These are phyloP conservation scores for Pseudogymnoascus sp. DNA, from an alignment of 2,329 filamentous ascomycete genomes.

Conservation along the genomic window DNA sequence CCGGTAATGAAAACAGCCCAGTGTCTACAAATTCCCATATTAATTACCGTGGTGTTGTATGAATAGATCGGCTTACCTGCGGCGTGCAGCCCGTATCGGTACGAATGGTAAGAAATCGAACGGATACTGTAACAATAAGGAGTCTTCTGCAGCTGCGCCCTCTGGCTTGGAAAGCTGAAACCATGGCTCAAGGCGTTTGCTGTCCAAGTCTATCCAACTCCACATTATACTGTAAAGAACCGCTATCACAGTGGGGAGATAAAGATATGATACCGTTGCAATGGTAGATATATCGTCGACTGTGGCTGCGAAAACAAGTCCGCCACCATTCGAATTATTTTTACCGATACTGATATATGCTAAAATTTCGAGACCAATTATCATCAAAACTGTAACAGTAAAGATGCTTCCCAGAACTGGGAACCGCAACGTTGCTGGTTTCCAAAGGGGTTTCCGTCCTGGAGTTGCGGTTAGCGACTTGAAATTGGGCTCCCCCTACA, in stretches of 20 bases:
- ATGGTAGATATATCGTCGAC: constrained; percentile 31
- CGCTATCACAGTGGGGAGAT: constrained; percentile 46
- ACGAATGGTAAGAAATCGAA: constrained; percentile 40
- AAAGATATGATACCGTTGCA: constrained; percentile 38
- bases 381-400: constrained; percentile 33
- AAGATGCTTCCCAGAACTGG: constrained; percentile 35
- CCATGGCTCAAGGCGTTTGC: constrained; percentile 53
- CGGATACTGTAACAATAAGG: constrained; percentile 48
- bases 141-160: constrained; percentile 39
- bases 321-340: constrained; percentile 28
- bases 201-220: constrained; percentile 54
- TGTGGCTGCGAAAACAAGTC: constrained; percentile 28
- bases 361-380: constrained; percentile 39
- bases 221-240: constrained; percentile 50
- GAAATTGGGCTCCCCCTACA: background rate
- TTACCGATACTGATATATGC: constrained; percentile 24
- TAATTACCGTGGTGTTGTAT: background rate
- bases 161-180: constrained; percentile 44
- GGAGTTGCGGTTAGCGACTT: background rate
- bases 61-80: constrained; percentile 23
- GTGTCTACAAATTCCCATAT: constrained; percentile 32
- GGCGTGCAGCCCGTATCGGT: constrained; percentile 33
- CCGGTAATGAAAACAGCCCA: constrained; percentile 47
- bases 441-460: constrained; percentile 27
- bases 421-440: constrained; percentile 30